Evolutionary conservation across 345 rosid species (phyloP).

Genomic region (Gossypium bickii): DNA sequence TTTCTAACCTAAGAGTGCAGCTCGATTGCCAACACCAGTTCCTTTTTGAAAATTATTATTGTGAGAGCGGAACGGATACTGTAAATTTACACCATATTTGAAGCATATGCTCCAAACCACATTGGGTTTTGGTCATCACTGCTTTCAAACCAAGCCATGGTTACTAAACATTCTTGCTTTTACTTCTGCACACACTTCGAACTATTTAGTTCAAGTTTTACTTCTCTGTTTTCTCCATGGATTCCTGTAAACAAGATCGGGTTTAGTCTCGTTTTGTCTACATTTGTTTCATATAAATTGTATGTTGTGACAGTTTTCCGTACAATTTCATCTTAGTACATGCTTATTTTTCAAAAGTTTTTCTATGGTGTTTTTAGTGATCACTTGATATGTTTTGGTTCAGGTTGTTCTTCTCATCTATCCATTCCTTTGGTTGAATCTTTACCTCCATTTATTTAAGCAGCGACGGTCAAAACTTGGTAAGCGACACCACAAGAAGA

Average conservation of each 20-base stretch:
- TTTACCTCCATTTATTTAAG: slow-evolving; percentile 66
- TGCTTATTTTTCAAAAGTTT: not conserved
- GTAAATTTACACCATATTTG: not conserved
- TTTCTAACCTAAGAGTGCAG: not conserved
- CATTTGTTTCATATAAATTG: not conserved
- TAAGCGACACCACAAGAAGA: slow-evolving; percentile 35
- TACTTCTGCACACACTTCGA: not conserved
- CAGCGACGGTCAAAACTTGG: slow-evolving; percentile 64
- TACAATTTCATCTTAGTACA: not conserved
- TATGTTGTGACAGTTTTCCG: not conserved
- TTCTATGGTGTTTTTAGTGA: not conserved
- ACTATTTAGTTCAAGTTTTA: not conserved
- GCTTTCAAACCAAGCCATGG: not conserved
- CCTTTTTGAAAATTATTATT: not conserved
- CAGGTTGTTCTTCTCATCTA: slow-evolving; percentile 62
- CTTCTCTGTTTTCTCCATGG: not conserved
- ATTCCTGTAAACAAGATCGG: not conserved
- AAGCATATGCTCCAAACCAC: not conserved
- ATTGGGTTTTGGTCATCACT: not conserved
- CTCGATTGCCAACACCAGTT: not conserved
- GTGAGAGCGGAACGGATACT: not conserved
- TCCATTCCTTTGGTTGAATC: slow-evolving; percentile 75
- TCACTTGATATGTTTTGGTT: not conserved
- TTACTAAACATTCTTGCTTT: not conserved
- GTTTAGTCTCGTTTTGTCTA: not conserved